Evolutionary conservation across 2,329 filamentous ascomycete genomes (phyloP).

Genomic region (Sarocladium strictum): DNA sequence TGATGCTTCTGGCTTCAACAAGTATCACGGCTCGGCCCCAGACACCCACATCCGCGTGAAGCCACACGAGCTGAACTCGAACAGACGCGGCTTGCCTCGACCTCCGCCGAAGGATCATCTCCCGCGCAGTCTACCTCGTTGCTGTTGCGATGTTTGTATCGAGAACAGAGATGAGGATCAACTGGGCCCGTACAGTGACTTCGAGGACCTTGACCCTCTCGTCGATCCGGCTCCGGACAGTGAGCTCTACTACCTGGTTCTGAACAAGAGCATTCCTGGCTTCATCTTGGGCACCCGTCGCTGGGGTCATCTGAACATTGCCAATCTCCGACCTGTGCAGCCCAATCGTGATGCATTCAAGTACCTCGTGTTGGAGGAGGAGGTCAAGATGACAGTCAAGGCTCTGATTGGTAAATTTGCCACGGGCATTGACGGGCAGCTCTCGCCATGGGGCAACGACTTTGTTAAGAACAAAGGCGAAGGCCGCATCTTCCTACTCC

Average conservation of each 20-base stretch:
- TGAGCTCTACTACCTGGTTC: conserved; percentile 38
- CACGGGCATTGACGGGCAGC: conserved; percentile 26
- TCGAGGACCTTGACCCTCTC: conserved; percentile 34
- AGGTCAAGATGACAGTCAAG: conserved; percentile 41
- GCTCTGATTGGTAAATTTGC: conserved; percentile 42
- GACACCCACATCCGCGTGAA: conserved; percentile 15
- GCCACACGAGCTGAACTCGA: conserved; percentile 11
- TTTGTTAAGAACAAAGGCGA: conserved; percentile 46
- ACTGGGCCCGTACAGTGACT: conserved; percentile 29
- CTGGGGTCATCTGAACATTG: conserved; percentile 38
- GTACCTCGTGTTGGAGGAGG: conserved; percentile 41
- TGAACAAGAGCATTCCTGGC: conserved; percentile 38
- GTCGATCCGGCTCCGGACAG: conserved; percentile 28
- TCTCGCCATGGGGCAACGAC: conserved; percentile 39
- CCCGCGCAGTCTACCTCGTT: conserved; percentile 34
- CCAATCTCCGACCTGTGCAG: conserved; percentile 31
- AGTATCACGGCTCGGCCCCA: conserved; percentile 23
- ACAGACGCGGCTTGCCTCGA: conserved; percentile 7
- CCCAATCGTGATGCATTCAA: conserved; percentile 44
- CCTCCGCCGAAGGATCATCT: conserved; percentile 28
- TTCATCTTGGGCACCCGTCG: conserved; percentile 39
- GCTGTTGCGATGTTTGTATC: conserved; percentile 33
- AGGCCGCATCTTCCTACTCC: conserved; percentile 44
- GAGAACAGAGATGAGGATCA: conserved; percentile 15
- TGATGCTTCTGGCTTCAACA: conserved; percentile 35